These are phyloP conservation scores for Thecaphora thlaspeos DNA, from an alignment of 1,284 basidiomycete species.

Conservation along the genomic window DNA sequence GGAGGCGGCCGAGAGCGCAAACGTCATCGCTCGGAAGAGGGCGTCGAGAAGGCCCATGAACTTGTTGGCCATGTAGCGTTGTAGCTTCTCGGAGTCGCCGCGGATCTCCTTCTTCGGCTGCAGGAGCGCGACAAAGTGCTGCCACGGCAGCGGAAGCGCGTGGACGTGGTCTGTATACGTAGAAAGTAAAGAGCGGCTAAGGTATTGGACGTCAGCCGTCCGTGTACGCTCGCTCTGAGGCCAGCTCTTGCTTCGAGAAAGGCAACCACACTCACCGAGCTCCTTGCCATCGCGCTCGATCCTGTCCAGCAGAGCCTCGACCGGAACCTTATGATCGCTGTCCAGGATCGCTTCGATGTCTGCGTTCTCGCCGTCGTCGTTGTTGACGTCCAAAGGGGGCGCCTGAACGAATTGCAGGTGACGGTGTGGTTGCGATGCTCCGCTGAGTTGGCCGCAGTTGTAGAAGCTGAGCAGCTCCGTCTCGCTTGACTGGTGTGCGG, in stretches of 20 bases:
- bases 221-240: too few relatives aligned
- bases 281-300: slow-evolving; percentile 53
- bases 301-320: slow-evolving; percentile 43
- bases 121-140: slow-evolving; percentile 53
- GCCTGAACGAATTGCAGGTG: slow-evolving; percentile 53
- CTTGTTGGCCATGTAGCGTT: slow-evolving; percentile 42
- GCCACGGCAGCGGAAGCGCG: slow-evolving; percentile 49
- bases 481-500: slow-evolving; percentile 7
- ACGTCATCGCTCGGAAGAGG: slow-evolving; percentile 40
- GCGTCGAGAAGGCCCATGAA: slow-evolving; percentile 48
- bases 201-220: too few relatives aligned
- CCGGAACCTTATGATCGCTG: slow-evolving; percentile 28
- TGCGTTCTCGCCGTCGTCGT: slow-evolving; percentile 5
- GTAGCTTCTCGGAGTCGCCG: slow-evolving; percentile 10
- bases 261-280: slow-evolving; percentile 13
- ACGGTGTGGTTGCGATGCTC: slow-evolving; percentile 51
- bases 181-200: too few relatives aligned
- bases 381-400: slow-evolving; percentile 13
- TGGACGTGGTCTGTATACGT: slow-evolving; percentile 34
- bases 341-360: slow-evolving; percentile 24
- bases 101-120: slow-evolving; percentile 9
- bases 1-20: background rate
- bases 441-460: slow-evolving; percentile 50
- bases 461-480: slow-evolving; percentile 50
- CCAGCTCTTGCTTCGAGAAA: too few relatives aligned